A percentile compares a stretch with the other conserved stretches of the same genome.
These are phyloP conservation scores for Dittrichia graveolens DNA, from an alignment of 129 eudicot species.

Conservation along the genomic window DNA sequence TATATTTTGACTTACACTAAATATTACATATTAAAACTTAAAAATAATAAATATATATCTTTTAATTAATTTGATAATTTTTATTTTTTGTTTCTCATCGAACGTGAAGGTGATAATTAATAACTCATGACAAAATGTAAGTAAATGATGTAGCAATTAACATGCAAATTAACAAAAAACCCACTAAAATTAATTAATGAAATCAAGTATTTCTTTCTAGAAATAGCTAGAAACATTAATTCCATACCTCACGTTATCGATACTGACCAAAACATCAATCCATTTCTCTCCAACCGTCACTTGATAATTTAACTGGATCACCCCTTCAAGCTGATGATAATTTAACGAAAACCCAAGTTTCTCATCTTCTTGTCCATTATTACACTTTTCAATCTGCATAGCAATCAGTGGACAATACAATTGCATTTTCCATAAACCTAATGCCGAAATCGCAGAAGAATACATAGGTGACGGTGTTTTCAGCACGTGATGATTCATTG, in stretches of 20 bases:
- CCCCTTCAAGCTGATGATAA: conserved; percentile 86
- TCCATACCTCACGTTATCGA: conserved; percentile 84
- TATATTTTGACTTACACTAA: too few relatives aligned
- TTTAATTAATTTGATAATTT: too few relatives aligned
- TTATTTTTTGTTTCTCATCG: too few relatives aligned
- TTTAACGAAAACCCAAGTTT: conserved; percentile 64
- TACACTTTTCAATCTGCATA: conserved; percentile 63
- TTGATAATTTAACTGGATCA: conserved; percentile 66
- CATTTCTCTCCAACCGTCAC: conserved; percentile 62
- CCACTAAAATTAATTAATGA: neutral
- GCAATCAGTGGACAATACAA: conserved; percentile 83
- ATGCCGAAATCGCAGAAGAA: conserved; percentile 51
- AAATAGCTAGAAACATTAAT: conserved; percentile 22
- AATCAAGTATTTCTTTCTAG: neutral
- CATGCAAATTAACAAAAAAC: neutral
- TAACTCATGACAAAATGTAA: neutral
- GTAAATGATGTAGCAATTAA: neutral
- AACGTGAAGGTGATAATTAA: too few relatives aligned
- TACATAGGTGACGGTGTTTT: conserved; percentile 69
- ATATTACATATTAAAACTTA: too few relatives aligned
- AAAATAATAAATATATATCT: too few relatives aligned
- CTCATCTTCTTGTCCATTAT: conserved; percentile 53
- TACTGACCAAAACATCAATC: conserved; percentile 74
- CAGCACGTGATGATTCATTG: conserved; percentile 17
- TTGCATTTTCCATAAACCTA: conserved; percentile 88